Evolutionary conservation across 129 eudicot species (phyloP).

Genomic region (Flaveria linearis): DNA sequence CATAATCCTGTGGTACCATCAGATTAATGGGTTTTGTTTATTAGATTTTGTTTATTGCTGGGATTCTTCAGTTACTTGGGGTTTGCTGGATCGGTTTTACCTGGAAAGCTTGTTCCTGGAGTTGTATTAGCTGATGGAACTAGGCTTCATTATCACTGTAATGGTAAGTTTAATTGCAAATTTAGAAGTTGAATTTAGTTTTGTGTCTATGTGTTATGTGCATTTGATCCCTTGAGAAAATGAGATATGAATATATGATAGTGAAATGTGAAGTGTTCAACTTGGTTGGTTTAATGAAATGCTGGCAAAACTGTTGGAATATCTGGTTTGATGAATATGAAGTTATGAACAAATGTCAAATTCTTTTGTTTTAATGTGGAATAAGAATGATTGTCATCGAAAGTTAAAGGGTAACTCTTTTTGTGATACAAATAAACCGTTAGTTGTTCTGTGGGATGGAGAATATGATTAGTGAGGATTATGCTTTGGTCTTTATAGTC

Average conservation of each 20-base stretch:
- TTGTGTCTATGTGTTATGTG: constrained; percentile 18
- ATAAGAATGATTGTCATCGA: neutral
- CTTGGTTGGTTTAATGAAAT: too few relatives aligned
- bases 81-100: constrained; percentile 67
- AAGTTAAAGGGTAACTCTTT: neutral
- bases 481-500: neutral
- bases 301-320: too few relatives aligned
- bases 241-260: neutral
- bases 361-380: neutral
- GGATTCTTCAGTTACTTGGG: constrained; percentile 71
- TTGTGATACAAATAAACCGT: neutral
- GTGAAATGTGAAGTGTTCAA: too few relatives aligned
- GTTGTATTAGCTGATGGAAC: constrained; percentile 72
- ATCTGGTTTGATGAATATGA: neutral
- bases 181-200: neutral
- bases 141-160: constrained; percentile 84
- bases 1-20: too few relatives aligned
- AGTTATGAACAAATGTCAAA: neutral
- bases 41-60: constrained; percentile 58
- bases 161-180: constrained; percentile 48
- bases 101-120: constrained; percentile 77
- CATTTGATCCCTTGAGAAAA: neutral
- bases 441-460: constrained; percentile 29
- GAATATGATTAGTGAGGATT: neutral
- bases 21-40: neutral